Conservation (phyloP, 1,284 basidiomycete species). For the Coniferiporia sulphurascens region DNA sequence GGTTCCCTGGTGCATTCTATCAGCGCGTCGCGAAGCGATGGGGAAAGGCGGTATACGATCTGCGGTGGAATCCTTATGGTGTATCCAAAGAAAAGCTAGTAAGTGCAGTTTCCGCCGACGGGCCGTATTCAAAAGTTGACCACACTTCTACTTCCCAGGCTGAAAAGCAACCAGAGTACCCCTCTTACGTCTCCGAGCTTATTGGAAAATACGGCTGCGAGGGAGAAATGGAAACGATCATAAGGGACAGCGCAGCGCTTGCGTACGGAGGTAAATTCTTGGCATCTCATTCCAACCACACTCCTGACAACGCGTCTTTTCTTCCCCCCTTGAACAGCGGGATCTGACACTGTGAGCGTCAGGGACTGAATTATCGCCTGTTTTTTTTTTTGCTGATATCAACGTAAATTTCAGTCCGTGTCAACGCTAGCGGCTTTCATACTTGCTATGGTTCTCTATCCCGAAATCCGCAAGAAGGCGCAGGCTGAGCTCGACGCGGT, state of each 20-base stretch:
- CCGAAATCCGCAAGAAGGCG: slow-evolving; percentile 46
- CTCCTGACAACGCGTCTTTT: background rate
- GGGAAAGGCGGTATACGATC: slow-evolving; percentile 42
- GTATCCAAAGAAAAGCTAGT: slow-evolving; percentile 62
- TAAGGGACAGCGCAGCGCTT: slow-evolving; percentile 3
- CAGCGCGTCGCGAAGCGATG: slow-evolving; percentile 47
- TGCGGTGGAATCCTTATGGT: slow-evolving; percentile 51
- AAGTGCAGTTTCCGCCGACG: slow-evolving; percentile 32
- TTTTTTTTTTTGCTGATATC: background rate
- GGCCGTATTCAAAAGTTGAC: slow-evolving; percentile 24
- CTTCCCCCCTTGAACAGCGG: background rate
- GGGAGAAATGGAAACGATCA: background rate
- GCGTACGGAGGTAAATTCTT: slow-evolving; percentile 6
- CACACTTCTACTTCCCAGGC: slow-evolving; percentile 45
- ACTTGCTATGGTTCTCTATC: slow-evolving; percentile 48
- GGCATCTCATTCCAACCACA: no score
- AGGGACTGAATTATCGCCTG: background rate
- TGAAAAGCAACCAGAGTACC: slow-evolving; percentile 57
- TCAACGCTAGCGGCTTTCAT: slow-evolving; percentile 48
- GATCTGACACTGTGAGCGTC: slow-evolving; percentile 40
- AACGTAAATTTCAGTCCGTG: slow-evolving; percentile 35
- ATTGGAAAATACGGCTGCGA: slow-evolving; percentile 18
- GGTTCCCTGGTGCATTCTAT: slow-evolving; percentile 63
- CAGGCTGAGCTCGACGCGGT: slow-evolving; percentile 60
- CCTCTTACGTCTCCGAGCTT: slow-evolving; percentile 52